Base-by-base conservation (phyloP, 306 rosid genomes). In the Gillenia trifoliata region DNA sequence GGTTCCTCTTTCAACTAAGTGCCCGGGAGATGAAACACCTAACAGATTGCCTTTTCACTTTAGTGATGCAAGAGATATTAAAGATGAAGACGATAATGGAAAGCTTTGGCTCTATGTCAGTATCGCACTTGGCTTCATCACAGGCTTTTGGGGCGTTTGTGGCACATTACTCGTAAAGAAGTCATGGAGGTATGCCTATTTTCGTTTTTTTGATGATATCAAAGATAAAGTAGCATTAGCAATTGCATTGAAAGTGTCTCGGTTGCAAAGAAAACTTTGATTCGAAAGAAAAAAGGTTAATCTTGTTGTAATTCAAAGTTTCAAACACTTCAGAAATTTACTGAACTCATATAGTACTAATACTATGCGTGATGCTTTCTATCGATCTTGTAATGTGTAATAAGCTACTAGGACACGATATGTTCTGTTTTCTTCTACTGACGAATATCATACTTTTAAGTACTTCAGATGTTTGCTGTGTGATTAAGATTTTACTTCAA, bases 121-220 rank as follows among this genome's bases (percentile, higher is more conserved):
- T 47, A 6, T 6, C 8, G 6, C 16, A 3, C 64, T 71, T 0
- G 34, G 75, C 2, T 71, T 71, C 4, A 9, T 54, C 15, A 13
- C 4, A 70, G 49, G 74, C 1, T 31, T 31, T n/a, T 50, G 74
- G 47, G 63, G 61, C 0, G 30, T 50, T 22, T 54, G 64, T 22
- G 74, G 64, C 50, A 70, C 50, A 7, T n/a, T 70, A 22, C 4
- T 54, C 0, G 1, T 70, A 1, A 70, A 54, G 23, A 12, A 8
- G 7, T 71, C 65, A 23, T 4, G 65, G 75, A 54, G 65, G 49
- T 13, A 54, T 54, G 52, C 75, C 2, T 55, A 55, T 71, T 71
- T 71, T 36, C 26, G 4, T 0, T 71, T 55, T 9, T 36, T 71
- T 55, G 65, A 71, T 2, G 4, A 55, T n/a, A n/a, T 71, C 23